Evolutionary conservation across 176 grass and related monocot species (phyloP), one percentile per base, ranked within the genome.

Genomic region (Ampelocalamus luodianensis): DNA sequence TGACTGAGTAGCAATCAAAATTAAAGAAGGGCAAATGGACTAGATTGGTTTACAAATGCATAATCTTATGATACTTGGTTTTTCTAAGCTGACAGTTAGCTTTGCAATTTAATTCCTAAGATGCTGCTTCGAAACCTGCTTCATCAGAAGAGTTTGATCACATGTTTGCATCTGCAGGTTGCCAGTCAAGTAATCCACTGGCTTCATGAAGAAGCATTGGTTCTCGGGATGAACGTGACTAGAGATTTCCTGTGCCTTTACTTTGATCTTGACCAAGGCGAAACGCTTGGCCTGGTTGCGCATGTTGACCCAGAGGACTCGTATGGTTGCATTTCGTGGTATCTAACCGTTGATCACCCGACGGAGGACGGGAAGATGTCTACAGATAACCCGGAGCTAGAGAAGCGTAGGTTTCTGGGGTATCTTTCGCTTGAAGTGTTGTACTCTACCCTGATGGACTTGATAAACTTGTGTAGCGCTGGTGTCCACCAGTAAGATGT

Each of bases 181-280:
- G 93, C 93, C 3, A 90, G 93, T 64, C 93, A 95, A 85, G 88
- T 93, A 48, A 98, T 98, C 69, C 87, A 87, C 16, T 98, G 96
- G 91, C 91, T 98, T 43, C 91, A 93, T 14, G 93, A 98, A 71
- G 93, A 95, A 90, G 87, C 96, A 4, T 38, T 90, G 72, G 85
- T 95, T 68, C 83, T 98, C 10, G 91, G 96, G 64, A 92, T 95
- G 91, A 95, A 92, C 49, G 85, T 89, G 42, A 92, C 77, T 15
- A 93, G 85, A 86, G 96, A 98, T 48, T 93, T 98, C 58, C 55
- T 98, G 69, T 90, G 93, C 77, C 82, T 98, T 54, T 90, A 98
- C 72, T 88, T 98, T 61, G 91, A 92, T 79, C 80, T 98, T 56
- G 91, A 90, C 49, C 96, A 95, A 78, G 93, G 90, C 6, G 96